Percentiles rank a stretch among this genome's conserved stretches.
Conservation (phyloP, 116 monocot genomes). For the Iris pallida region DNA sequence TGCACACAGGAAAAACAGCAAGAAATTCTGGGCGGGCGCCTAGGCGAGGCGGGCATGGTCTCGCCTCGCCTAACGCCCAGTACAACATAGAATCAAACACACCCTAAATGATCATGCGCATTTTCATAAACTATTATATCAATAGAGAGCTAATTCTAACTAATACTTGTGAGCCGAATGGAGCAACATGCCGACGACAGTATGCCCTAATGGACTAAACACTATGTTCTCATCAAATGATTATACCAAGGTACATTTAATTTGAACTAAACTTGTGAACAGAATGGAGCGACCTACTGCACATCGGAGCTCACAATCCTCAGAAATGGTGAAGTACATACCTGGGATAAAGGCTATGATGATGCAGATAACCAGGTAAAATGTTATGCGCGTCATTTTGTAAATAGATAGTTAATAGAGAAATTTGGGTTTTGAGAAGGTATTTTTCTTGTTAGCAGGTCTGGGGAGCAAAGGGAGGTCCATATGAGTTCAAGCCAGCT, state of each 20-base stretch:
- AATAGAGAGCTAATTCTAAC: neutral
- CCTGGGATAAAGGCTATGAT: slow-evolving; percentile 13
- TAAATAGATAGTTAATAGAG: too few species aligned
- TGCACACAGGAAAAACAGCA: too few species aligned
- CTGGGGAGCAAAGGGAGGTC: slow-evolving; percentile 78
- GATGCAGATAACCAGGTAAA: slow-evolving; percentile 9
- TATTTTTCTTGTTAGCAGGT: slow-evolving; percentile 32
- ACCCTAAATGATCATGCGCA: neutral
- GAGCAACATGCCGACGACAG: neutral
- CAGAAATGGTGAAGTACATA: slow-evolving; percentile 78
- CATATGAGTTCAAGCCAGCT: slow-evolving; percentile 87
- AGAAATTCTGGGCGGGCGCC: too few species aligned
- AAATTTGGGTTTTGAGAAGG: too few species aligned
- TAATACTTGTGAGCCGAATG: neutral
- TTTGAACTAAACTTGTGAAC: neutral
- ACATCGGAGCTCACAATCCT: slow-evolving; percentile 69
- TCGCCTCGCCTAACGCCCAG: too few species aligned
- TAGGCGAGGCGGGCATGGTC: too few species aligned
- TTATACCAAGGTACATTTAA: neutral
- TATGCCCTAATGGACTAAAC: neutral
- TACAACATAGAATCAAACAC: too few species aligned
- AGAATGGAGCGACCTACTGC: slow-evolving; percentile 79
- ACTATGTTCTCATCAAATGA: neutral
- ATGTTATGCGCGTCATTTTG: neutral
- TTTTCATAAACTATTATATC: neutral